Conservation (phyloP, 768 basidiomycete species). For the Royoungia palumana region DNA sequence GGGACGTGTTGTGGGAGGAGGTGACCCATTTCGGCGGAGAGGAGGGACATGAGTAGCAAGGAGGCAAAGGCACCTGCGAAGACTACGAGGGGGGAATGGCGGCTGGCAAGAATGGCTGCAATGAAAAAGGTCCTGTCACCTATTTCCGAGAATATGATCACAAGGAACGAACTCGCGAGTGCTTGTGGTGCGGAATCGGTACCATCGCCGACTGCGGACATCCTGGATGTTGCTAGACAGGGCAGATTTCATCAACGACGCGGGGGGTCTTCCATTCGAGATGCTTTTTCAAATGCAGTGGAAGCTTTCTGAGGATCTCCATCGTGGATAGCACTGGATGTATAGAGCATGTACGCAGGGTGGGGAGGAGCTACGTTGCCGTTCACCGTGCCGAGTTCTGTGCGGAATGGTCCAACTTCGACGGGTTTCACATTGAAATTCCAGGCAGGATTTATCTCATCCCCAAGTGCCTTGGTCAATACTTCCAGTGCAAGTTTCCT, state of each 20-base stretch:
- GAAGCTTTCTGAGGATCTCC: constrained; percentile 25
- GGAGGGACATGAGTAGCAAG: constrained; percentile 87
- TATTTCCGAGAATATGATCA: too few species aligned
- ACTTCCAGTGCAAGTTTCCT: constrained; percentile 29
- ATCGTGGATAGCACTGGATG: background rate
- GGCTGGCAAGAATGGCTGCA: constrained; percentile 90
- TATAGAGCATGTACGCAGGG: constrained; percentile 10
- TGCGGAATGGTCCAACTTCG: constrained; percentile 16
- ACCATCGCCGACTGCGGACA: too few species aligned
- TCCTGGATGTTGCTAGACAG: too few species aligned
- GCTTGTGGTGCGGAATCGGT: too few species aligned
- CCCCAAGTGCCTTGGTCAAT: constrained; percentile 21
- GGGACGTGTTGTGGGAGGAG: constrained; percentile 84
- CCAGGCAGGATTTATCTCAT: constrained; percentile 26
- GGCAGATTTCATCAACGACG: too few species aligned
- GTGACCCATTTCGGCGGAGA: constrained; percentile 92
- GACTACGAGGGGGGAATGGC: constrained; percentile 81
- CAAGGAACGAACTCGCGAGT: too few species aligned
- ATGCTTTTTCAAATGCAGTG: constrained; percentile 15
- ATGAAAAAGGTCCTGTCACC: constrained; percentile 94
- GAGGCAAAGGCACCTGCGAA: constrained; percentile 88
- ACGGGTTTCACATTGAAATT: constrained; percentile 15
- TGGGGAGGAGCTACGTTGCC: background rate
- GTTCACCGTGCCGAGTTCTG: background rate
- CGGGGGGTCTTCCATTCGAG: constrained; percentile 21